Percentiles rank a stretch among this genome's conserved stretches.
phyloP scores from a whole-genome alignment of 805 yeast species.

The Pichia membranifaciens region DNA sequence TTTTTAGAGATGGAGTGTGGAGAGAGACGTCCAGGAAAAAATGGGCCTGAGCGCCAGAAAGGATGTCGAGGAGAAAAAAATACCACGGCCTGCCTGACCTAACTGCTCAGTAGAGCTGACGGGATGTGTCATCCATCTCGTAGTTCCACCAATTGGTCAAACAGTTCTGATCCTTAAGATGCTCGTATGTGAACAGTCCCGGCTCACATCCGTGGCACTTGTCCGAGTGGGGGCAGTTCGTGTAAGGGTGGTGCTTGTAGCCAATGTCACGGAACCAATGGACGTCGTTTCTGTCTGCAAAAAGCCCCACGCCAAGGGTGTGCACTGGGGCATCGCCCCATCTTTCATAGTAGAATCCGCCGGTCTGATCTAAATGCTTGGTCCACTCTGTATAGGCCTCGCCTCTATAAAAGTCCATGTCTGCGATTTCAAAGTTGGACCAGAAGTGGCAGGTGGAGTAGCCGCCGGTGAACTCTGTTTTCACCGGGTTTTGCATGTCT shows the following conservation, averaged over 20 bases:
- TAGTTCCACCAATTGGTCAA: slow-evolving; percentile 61
- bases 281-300: slow-evolving; percentile 59
- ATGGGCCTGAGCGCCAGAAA: not conserved
- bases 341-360: slow-evolving; percentile 83
- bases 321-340: slow-evolving; percentile 97
- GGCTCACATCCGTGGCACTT: slow-evolving; percentile 43
- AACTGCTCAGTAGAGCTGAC: not conserved
- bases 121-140: slow-evolving; percentile 29
- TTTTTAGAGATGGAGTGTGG: too few relatives aligned
- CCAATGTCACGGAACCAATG: slow-evolving; percentile 91
- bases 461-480: slow-evolving; percentile 34
- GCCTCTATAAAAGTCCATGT: slow-evolving; percentile 71
- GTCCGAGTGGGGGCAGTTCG: slow-evolving; percentile 62
- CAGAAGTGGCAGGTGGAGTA: slow-evolving; percentile 76
- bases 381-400: slow-evolving; percentile 65
- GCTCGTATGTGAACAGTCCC: slow-evolving; percentile 51
- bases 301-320: slow-evolving; percentile 64
- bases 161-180: slow-evolving; percentile 65
- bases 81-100: too few relatives aligned
- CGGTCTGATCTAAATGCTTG: slow-evolving; percentile 55
- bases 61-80: not conserved
- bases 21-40: too few relatives aligned
- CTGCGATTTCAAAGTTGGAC: slow-evolving; percentile 84
- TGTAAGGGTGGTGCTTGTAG: slow-evolving; percentile 67
- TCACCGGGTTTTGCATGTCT: slow-evolving; percentile 44